Base-by-base conservation (phyloP, 352 stramenopile genomes). In the Phytopythium litorale region DNA sequence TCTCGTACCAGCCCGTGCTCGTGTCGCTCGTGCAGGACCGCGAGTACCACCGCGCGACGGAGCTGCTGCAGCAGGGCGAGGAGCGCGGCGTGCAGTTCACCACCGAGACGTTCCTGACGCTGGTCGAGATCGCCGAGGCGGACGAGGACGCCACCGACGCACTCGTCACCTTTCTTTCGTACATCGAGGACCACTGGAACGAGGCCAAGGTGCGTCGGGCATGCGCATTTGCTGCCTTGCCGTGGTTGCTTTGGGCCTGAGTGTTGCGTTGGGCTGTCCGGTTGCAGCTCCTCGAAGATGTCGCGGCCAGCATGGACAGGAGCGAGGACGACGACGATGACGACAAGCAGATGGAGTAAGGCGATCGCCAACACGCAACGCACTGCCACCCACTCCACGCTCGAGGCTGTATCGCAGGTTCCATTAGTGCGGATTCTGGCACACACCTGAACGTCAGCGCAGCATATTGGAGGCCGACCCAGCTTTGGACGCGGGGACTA, bases 121-220 rank as follows among this genome's bases (percentile, higher is more conserved):
- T 92, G 13, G 58, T 92, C 21, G 65, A 80, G 57, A 32, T 83
- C 16, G 68, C 75, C 1, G 76, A 84, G 40, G 64, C 74, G 11
- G 73, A 88, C 43, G 66, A 81, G 11, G 58, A 79, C 19, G 75
- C 74, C 30, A 80, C 70, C 7, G 78, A 88, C 56, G 79, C 77
- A 52, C 70, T 87, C 32, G 76, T 86, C 33, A 71, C 67, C 51
- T 83, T 92, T 37, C 54, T 89, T 3, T 69, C 69, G 9, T 88
- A 88, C 62, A 66, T 92, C 7, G 82, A 92, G 35, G 70, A 88
- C 30, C 71, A 72, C 23, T 89, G 81, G 82, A 72, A 80, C 32
- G 82, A 89, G 52, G 79, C 77, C 71, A 85, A 87, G 72, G 78
- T 88, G 45, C 30, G 6, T 21, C 9, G 45, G 35, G 40, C 43